Percentiles rank a stretch among this genome's conserved stretches.
Evolutionary conservation across 495 filamentous ascomycete genomes (phyloP).

Genomic region (Bathelium albidoporum): DNA sequence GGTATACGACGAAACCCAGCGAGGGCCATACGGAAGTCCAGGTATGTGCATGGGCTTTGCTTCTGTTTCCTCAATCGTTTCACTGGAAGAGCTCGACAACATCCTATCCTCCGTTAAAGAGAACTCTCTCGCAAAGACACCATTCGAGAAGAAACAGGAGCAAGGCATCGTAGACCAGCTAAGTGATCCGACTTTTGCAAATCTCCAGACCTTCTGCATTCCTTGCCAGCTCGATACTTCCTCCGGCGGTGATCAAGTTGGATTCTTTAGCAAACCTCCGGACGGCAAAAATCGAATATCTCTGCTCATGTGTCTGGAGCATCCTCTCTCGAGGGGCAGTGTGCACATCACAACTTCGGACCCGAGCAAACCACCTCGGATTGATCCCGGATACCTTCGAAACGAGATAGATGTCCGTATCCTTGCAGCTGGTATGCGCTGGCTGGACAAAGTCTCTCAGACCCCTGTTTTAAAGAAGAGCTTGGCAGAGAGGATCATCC

Average conservation of each 20-base stretch:
- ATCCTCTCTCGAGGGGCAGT: constrained; percentile 19
- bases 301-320: constrained; percentile 21
- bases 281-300: constrained; percentile 19
- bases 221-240: constrained; percentile 20
- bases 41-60: constrained; percentile 29
- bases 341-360: constrained; percentile 23
- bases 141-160: constrained; percentile 25
- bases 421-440: constrained; percentile 19
- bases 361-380: constrained; percentile 14
- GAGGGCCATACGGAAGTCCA: constrained; percentile 23
- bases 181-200: constrained; percentile 18
- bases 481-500: constrained; percentile 16
- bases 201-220: constrained; percentile 24
- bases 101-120: constrained; percentile 20
- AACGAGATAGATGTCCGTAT: constrained; percentile 18
- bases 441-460: constrained; percentile 20
- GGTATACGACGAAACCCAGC: constrained; percentile 19
- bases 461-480: constrained; percentile 17
- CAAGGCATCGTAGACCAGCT: constrained; percentile 19
- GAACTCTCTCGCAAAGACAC: constrained; percentile 21
- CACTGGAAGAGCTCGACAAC: constrained; percentile 16
- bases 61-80: constrained; percentile 18
- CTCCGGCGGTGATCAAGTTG: constrained; percentile 16
- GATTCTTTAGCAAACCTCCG: constrained; percentile 18
- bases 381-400: constrained; percentile 22